Evolutionary conservation across 345 rosid genomes (phyloP), one percentile per base, ranked within the genome.

Genomic region (Syzygium jambos): DNA sequence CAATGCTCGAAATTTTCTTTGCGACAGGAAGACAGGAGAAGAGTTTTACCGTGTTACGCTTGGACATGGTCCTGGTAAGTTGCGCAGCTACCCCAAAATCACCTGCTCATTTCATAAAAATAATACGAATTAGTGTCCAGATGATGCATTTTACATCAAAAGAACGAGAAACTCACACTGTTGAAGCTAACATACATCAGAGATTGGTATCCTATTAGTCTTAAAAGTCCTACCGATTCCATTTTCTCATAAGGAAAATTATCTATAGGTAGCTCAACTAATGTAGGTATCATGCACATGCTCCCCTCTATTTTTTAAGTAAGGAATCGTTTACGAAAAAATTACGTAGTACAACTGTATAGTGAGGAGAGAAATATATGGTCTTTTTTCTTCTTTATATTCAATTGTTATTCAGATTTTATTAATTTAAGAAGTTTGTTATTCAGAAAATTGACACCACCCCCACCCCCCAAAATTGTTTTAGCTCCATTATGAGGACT

Each of bases 31-130:
- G 55, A 84, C 23, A 53, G 13, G 11, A 49, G 34, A 30, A 34
- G 59, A 55, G 43, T 55, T 86, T 55, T 94, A 97, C 99, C 89
- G 99, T 98, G 89, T 98, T 98, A 88, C 98, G 96, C 92, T 98
- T 98, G 51, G 99, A 98, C 99, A 98, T 98, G 88, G 99, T 98
- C 90, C 99, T 93, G 11, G 99, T 98, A 89, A 98, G 98, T 89
- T 98, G 99, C 15, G 99, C 99, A 23, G 99, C 99, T 90, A 98
- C 99, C 87, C 99, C 99, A 94, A 98, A 98, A 92, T 98, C 99
- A 91, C 99, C 99, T 98, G 95, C 80, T 90, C 92, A 78, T 52
- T 83, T 68, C 56, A 73, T 52, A 84, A 87, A 49, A 84, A 53
- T 34, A 68, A 34, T 34, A 73, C 38, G 49, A 17, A 13, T 34